Evolutionary conservation across 2,329 filamentous ascomycete genomes (phyloP), one percentile per base, ranked within the genome.

Genomic region (Fusarium sp.): DNA sequence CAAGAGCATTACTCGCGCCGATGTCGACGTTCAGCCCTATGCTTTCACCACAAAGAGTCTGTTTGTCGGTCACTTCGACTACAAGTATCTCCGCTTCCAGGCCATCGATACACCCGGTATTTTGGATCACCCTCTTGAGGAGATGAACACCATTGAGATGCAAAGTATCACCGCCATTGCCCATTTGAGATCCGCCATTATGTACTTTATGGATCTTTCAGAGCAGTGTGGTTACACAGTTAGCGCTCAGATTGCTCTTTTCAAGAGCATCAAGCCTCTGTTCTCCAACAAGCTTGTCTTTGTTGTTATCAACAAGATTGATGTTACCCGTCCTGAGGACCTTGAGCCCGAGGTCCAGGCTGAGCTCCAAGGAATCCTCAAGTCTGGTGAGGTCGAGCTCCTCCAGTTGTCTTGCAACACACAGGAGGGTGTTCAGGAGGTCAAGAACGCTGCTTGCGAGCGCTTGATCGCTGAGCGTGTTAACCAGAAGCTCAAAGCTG

Each of bases 131-230:
- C 95, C 95, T 39, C 90, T 99, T 13, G 96, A 98, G 84, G 96
- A 98, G 85, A 99, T 98, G 96, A 97, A 98, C 85, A 98, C 96
- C 7, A 99, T 99, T 80, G 96, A 99, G 84, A 98, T 98, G 94
- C 96, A 98, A 86, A 83, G 93, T 70, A 98, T 99, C 76, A 98
- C 95, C 22, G 96, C 97, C 15, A 97, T 99, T 84, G 96, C 96
- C 56, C 97, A 99, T 86, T 87, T 99, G 80, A 90, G 95, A 77
- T 97, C 95, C 45, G 95, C 95, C 62, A 97, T 99, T 73, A 87
- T 98, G 67, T 98, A 98, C 84, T 98, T 98, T 81, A 97, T 98
- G 93, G 95, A 98, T 86, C 86, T 98, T 69, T 97, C 93, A 27
- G 95, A 98, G 86, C 94, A 97, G 86, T 98, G 95, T 77, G 96